phyloP scores from a whole-genome alignment of 2,329 filamentous ascomycete species.

The Trichoderma asperellum region DNA sequence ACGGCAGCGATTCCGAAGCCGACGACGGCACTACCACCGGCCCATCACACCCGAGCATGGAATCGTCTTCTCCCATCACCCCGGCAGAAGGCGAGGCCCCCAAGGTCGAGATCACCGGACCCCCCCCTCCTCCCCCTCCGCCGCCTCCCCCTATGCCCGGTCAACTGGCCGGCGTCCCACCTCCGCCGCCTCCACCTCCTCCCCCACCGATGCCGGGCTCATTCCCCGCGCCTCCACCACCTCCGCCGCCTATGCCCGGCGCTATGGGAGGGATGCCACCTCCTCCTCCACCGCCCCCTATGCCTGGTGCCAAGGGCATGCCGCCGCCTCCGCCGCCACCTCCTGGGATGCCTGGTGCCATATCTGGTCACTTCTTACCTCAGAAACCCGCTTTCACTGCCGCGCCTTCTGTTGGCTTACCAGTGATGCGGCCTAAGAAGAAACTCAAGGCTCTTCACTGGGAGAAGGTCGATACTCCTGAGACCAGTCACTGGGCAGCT shows the following conservation, averaged over 20 bases:
- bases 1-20: slow-evolving; percentile 72
- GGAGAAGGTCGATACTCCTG: slow-evolving; percentile 95
- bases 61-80: slow-evolving; percentile 70
- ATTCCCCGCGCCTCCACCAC: slow-evolving; percentile 49
- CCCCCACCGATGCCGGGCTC: slow-evolving; percentile 45
- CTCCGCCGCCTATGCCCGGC: slow-evolving; percentile 53
- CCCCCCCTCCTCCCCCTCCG: slow-evolving; percentile 41
- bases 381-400: slow-evolving; percentile 61
- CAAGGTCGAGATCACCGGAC: slow-evolving; percentile 61
- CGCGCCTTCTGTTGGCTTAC: slow-evolving; percentile 66
- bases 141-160: slow-evolving; percentile 45
- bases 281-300: slow-evolving; percentile 45
- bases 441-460: slow-evolving; percentile 99
- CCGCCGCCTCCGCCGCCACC: slow-evolving; percentile 57
- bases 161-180: slow-evolving; percentile 36
- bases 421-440: slow-evolving; percentile 91
- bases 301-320: slow-evolving; percentile 48
- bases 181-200: slow-evolving; percentile 45
- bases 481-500: slow-evolving; percentile 89
- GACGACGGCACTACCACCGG: slow-evolving; percentile 72
- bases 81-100: slow-evolving; percentile 64
- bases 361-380: slow-evolving; percentile 76
- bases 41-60: slow-evolving; percentile 74
- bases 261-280: slow-evolving; percentile 37
- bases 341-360: slow-evolving; percentile 68